Evolutionary conservation across 2,329 filamentous ascomycete species (phyloP), one percentile per base, ranked within the genome.

Genomic region (Arthrobotrys entomopaga): DNA sequence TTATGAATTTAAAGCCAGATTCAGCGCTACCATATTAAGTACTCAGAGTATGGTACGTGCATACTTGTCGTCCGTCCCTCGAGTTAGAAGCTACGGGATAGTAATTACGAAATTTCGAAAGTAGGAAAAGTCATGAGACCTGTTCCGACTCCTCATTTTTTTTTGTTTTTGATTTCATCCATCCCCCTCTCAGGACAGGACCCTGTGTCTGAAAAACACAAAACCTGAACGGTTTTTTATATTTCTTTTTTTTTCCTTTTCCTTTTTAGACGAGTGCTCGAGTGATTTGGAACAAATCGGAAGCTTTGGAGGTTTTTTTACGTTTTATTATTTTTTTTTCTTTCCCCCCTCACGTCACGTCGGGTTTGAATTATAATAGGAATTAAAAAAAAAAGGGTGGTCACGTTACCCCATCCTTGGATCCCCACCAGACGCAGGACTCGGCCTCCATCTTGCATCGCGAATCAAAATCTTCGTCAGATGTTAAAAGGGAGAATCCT

Each of bases 201-300:
- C 50, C 50, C 50, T 34, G 50, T 26, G 16, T 19, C 20, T 19
- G 24, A 53, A 34, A 34, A 34, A 19, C 1, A 53, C 16, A 13
- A 20, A 29, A 34, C 29, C 29, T 34, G 29, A 34, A 26, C 13
- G 2, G 24, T 26, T 49, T 38, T 56, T 49, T 42, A 26, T 61
- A 22, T 67, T 48, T 43, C 22, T 38, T 56, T 40, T 22, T 46
- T 48, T 54, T 46, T 15, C 40, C 8, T 49, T 38, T 48, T 48
- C 5, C 8, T 4, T 5, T 19, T 24, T 49, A 3, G 29, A 34
- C 42, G 48, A 19, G 34, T 40, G 6, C 13, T 40, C 34, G 38
- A 52, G 61, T 49, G 50, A 19, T 57, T 61, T 50, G 26, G 65
- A 61, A 69, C 65, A 61, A 69, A 69, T 69, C 65, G 65, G 65